A percentile compares a stretch with the other conserved stretches of the same genome.
Conservation (phyloP, 1,139 yeast genomes). For the Hanseniaspora sp. region DNA sequence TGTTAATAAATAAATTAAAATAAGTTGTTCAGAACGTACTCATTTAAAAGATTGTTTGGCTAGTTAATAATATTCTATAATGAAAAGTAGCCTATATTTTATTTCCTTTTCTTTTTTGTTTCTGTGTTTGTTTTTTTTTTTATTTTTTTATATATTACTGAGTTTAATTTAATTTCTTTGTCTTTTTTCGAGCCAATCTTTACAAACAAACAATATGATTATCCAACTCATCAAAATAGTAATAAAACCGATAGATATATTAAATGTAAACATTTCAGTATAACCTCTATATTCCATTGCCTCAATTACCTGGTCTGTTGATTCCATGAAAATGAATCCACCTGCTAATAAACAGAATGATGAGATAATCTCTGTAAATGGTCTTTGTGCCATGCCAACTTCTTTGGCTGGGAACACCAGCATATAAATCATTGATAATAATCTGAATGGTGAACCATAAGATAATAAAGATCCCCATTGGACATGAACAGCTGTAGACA, state of each 20-base stretch:
- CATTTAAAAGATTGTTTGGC: too few relatives aligned
- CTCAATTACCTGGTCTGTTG: constrained; percentile 72
- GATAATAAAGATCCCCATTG: constrained; percentile 88
- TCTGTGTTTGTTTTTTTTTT: too few relatives aligned
- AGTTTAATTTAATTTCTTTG: constrained; percentile 5
- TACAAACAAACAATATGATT: constrained; percentile 58
- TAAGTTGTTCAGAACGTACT: too few relatives aligned
- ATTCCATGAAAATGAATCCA: constrained; percentile 83
- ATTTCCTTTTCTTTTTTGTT: too few relatives aligned
- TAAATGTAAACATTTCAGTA: constrained; percentile 82
- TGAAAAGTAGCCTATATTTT: too few relatives aligned
- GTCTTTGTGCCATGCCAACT: constrained; percentile 44
- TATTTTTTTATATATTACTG: too few relatives aligned
- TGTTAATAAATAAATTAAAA: too few relatives aligned
- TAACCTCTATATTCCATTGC: constrained; percentile 78
- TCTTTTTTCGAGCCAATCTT: constrained; percentile 37
- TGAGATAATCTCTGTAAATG: constrained; percentile 72
- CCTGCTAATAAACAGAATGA: constrained; percentile 76
- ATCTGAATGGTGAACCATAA: constrained; percentile 65
- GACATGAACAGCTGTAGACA: constrained; percentile 67
- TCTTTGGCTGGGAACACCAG: constrained; percentile 40
- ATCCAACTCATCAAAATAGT: constrained; percentile 86
- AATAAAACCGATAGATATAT: constrained; percentile 67
- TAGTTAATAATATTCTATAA: too few relatives aligned
- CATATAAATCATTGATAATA: constrained; percentile 53